Base-by-base conservation (phyloP, 768 basidiomycete genomes). In the Termitomyces sp. region DNA sequence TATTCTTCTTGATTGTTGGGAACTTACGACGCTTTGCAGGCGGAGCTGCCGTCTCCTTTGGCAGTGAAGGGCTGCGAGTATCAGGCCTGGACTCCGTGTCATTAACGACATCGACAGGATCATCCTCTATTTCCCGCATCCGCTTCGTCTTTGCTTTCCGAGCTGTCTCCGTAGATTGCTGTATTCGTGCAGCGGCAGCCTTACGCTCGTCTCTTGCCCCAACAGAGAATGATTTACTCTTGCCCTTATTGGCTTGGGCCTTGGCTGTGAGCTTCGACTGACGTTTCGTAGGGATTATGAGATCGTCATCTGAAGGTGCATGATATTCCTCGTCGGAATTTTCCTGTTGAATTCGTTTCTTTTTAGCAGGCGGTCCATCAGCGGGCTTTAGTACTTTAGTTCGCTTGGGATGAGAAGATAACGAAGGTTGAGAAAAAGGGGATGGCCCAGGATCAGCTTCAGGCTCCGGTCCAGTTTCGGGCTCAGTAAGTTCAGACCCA, bases 1-100 rank as follows among this genome's bases (percentile, higher is more conserved):
- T 85, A 67, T 74, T 81, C 70, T 87, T 86, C 72, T 80, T 86
- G 58, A 87, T 87, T n/a, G 79, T 70, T 0, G 85, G 84, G 21
- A 85, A 73, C 64, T 87, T 88, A 38, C 74, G 78, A 42, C 66
- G 68, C 54, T 68, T 70, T 5, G 63, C 45, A 55, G 64, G 61
- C 55, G n/a, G 64, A 56, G 71, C 63, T 12, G 72, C 65, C 24
- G 68, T 63, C 11, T 73, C 73, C 34, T 71, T 71, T 40, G 58
- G 57, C 19, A 59, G 63, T 22, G 69, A 58, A 48, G 72, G 62
- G 38, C 67, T 68, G 49, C 60, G 61, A 17, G 63, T 41, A 28
- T 64, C 64, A 14, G 62, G 59, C 35, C 55, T 56, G 19, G 55
- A 54, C 34, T 59, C 62, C 21, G 48, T 48, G 38, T 71, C 74